A percentile compares a stretch with the other conserved stretches of the same genome.
Evolutionary conservation across 2,329 filamentous ascomycete genomes (phyloP).

Genomic region (Beauveria scarabaeidicola): DNA sequence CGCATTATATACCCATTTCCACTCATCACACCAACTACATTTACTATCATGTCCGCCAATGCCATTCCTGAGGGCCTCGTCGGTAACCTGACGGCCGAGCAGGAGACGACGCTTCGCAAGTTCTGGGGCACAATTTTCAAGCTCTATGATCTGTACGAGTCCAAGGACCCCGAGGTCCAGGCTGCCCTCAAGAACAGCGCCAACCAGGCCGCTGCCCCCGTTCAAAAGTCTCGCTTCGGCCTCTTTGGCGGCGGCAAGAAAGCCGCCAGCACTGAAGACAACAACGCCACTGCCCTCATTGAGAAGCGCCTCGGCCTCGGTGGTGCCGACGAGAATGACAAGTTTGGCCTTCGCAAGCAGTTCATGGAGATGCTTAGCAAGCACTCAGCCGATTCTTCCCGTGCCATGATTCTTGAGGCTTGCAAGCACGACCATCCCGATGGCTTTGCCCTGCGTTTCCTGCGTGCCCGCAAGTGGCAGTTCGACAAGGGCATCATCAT

Average conservation of each 20-base stretch:
- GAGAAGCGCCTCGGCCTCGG: constrained; percentile 14
- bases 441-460: constrained; percentile 30
- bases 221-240: constrained; percentile 60
- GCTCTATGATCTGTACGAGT: constrained; percentile 15
- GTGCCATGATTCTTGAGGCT: constrained; percentile 16
- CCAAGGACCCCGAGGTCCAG: constrained; percentile 17
- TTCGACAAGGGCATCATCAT: constrained; percentile 30
- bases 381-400: constrained; percentile 18
- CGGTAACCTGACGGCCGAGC: constrained; percentile 18
- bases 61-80: constrained; percentile 11
- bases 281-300: constrained; percentile 5
- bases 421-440: constrained; percentile 28
- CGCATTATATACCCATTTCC: not conserved
- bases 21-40: not conserved
- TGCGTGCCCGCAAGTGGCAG: constrained; percentile 33
- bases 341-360: constrained; percentile 47
- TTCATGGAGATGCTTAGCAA: constrained; percentile 12
- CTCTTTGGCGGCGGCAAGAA: constrained; percentile 50
- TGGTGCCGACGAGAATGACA: constrained; percentile 42
- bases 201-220: constrained; percentile 29
- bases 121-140: constrained; percentile 18
- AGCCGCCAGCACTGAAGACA: constrained; percentile 27
- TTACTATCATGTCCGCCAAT: not conserved
- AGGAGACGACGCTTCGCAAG: constrained; percentile 19
- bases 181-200: constrained; percentile 17